These are phyloP conservation scores for Chlamydomonas sphaeroides DNA, from an alignment of 139 green algal genomes.

Conservation along the genomic window DNA sequence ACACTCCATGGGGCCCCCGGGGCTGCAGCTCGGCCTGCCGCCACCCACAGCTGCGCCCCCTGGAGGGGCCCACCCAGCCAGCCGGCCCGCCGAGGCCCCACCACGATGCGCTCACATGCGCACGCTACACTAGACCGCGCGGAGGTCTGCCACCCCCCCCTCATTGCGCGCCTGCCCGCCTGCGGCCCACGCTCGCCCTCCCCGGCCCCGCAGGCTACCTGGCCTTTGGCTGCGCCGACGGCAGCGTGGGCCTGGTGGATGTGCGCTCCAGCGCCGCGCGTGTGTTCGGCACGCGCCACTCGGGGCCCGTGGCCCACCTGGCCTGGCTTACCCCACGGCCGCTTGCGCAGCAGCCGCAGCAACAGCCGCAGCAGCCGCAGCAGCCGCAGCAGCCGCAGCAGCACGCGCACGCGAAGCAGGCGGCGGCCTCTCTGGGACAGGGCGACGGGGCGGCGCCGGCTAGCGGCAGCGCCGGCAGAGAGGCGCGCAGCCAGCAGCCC, in stretches of 20 bases:
- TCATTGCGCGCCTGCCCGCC: neutral
- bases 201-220: constrained; percentile 39
- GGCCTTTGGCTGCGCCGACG: constrained; percentile 62
- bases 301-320: constrained; percentile 45
- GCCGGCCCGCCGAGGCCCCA: too few species aligned
- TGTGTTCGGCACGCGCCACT: constrained; percentile 37
- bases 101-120: too few species aligned
- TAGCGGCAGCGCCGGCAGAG: too few species aligned
- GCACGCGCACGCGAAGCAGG: neutral
- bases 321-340: constrained; percentile 7
- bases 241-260: constrained; percentile 59
- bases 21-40: too few species aligned
- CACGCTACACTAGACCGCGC: neutral
- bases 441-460: too few species aligned
- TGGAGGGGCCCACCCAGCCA: too few species aligned
- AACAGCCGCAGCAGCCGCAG: neutral
- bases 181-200: neutral
- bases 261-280: neutral
- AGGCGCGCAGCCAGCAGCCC: too few species aligned
- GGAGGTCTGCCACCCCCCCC: neutral
- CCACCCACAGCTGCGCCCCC: too few species aligned
- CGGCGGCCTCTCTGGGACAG: too few species aligned
- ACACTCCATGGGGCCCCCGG: too few species aligned
- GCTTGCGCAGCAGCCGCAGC: neutral
- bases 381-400: neutral